Evolutionary conservation across 192 early-diverging fungal genomes (phyloP), one percentile per base, ranked within the genome.

Genomic region (Cetraspora pellucida): DNA sequence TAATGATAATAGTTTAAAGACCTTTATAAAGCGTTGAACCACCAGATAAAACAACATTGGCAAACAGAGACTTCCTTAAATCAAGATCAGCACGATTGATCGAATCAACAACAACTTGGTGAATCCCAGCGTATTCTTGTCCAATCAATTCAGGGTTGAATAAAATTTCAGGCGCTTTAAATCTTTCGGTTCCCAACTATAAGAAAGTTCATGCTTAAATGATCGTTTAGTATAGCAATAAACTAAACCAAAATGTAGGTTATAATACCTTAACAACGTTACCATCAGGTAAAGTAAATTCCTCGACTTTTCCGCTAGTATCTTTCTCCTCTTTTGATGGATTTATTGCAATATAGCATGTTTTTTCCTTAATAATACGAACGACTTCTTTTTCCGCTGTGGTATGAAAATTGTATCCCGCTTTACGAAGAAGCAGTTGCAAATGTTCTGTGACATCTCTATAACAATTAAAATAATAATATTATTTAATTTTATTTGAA

Each of bases 371-470:
- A 74, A 98, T 93, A 66, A 94, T 90, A 58, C 97, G 90, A 10
- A 97, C 96, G 67, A 98, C 90, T 80, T 99, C 97, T 75, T 92
- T 92, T 81, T 99, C 97, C 55, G 97, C 97, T 17, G 93, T 91
- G 3, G 95, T 98, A 78, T 92, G 87, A 79, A 99, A 93, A 72
- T 90, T 86, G 82, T 92, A 90, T 17, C 97, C 96, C 1, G 91
- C 85, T 82, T 96, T 96, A 61, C 95, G 93, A 37, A 99, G 88
- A 66, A 98, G 87, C n/a, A 98, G 77, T 75, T 96, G 94, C 61
- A 99, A 84, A 72, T 96, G 85, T 61, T 96, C 92, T 31, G 97
- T 99, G 16, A 99, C 90, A 81, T 99, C 97, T 74, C 95, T 91
- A 30, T 17, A 71, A 17, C 19, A 52, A 55, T 54, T 14, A 27